Percentiles rank a stretch among this genome's conserved stretches.
Conservation (phyloP, 116 monocot genomes). For the Papilionanthe hybrid region DNA sequence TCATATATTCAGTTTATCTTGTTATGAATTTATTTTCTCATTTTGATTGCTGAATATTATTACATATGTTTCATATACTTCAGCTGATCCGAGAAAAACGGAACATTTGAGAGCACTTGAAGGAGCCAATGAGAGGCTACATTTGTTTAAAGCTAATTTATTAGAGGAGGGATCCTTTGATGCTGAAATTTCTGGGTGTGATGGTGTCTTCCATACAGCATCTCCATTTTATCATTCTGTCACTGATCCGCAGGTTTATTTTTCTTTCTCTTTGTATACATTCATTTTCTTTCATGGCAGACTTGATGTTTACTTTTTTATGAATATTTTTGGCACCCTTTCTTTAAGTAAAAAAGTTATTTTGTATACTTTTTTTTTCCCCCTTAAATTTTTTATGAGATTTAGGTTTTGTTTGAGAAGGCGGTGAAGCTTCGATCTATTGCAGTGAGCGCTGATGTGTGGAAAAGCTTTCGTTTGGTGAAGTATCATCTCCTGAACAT, state of each 20-base stretch:
- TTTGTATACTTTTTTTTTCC: not conserved
- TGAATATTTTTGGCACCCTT: not conserved
- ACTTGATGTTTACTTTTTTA: not conserved
- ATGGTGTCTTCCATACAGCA: slow-evolving; percentile 50
- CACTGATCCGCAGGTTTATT: slow-evolving; percentile 34
- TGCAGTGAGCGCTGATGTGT: no score
- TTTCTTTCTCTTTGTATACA: not conserved
- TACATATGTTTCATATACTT: no score
- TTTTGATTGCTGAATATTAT: no score
- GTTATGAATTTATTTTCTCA: no score
- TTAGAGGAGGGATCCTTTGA: slow-evolving; percentile 50
- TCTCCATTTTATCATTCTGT: slow-evolving; percentile 29
- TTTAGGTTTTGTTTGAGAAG: not conserved
- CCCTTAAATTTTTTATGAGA: not conserved
- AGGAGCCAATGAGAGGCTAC: slow-evolving; percentile 29
- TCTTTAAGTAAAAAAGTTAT: not conserved
- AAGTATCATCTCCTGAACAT: no score
- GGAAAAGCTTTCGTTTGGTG: no score
- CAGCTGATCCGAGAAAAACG: slow-evolving; percentile 14
- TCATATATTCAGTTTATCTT: slow-evolving; percentile 1
- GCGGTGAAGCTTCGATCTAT: no score
- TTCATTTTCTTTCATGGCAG: not conserved
- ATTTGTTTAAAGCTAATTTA: slow-evolving; percentile 32
- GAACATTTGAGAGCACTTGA: slow-evolving; percentile 22
- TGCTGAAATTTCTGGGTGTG: slow-evolving; percentile 32